These are phyloP conservation scores for Candida ipomoeae DNA, from an alignment of 805 yeast species.

Conservation along the genomic window DNA sequence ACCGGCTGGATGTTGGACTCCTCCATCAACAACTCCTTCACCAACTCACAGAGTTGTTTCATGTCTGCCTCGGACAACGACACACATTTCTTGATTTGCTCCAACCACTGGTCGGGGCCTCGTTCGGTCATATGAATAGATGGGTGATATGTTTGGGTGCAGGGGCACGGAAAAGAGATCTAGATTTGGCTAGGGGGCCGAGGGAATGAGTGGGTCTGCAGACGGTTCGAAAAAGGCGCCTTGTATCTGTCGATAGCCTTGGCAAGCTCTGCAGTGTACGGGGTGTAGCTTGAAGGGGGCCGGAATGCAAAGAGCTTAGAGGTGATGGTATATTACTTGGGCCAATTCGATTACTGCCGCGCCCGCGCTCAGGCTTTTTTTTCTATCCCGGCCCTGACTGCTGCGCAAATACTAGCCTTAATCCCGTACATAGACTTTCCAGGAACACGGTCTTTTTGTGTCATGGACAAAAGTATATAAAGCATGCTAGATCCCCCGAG, in stretches of 20 bases:
- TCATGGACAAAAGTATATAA: too few relatives aligned
- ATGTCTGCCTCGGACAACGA: constrained; percentile 87
- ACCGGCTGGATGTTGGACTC: constrained; percentile 94
- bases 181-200: background rate
- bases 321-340: background rate
- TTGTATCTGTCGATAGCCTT: background rate
- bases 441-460: too few relatives aligned
- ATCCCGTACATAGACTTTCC: too few relatives aligned
- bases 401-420: background rate
- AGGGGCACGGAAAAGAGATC: background rate
- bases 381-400: background rate
- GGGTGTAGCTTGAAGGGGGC: background rate
- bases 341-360: background rate
- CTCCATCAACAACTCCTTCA: constrained; percentile 92
- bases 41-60: constrained; percentile 94
- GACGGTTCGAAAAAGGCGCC: background rate
- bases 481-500: too few relatives aligned
- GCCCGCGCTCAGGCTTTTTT: constrained; percentile 5
- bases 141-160: constrained; percentile 6
- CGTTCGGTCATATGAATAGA: constrained; percentile 51
- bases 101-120: constrained; percentile 97
- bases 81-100: constrained; percentile 85
- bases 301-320: background rate
- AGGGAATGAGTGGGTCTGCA: background rate
- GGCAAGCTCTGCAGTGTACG: background rate